Percentiles rank a stretch among this genome's conserved stretches.
These are phyloP conservation scores for Phytophthora macrochlamydospora DNA, from an alignment of 352 stramenopile species.

Conservation along the genomic window DNA sequence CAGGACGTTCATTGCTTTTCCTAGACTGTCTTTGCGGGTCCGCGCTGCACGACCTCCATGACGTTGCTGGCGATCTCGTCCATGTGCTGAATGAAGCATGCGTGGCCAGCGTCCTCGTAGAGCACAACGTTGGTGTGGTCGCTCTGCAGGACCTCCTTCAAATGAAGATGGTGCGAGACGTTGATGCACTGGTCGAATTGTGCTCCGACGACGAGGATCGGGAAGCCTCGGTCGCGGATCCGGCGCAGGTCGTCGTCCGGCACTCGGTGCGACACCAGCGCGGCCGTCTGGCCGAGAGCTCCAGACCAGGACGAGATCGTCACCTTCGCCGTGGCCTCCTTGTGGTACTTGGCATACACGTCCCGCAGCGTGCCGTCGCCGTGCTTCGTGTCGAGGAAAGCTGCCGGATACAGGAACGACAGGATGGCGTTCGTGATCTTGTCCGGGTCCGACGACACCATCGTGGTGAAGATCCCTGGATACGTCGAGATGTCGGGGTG, in stretches of 20 bases:
- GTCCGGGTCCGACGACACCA: conserved; percentile 38
- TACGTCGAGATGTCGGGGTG: conserved; percentile 35
- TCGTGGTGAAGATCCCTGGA: conserved; percentile 39
- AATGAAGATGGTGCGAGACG: conserved; percentile 38
- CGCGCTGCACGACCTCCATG: conserved; percentile 23
- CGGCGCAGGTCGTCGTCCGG: conserved; percentile 40
- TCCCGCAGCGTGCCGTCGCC: conserved; percentile 40
- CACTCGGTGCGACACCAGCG: conserved; percentile 35
- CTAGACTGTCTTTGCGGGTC: no score
- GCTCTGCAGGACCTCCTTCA: conserved; percentile 34
- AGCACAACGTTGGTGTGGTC: conserved; percentile 47
- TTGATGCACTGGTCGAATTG: conserved; percentile 41
- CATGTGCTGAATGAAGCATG: conserved; percentile 46
- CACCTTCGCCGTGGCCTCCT: conserved; percentile 27
- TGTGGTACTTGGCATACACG: conserved; percentile 53
- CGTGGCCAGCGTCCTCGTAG: conserved; percentile 51
- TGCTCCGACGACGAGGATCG: conserved; percentile 51
- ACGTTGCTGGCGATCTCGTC: conserved; percentile 44
- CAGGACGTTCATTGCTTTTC: no score
- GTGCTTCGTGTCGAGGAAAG: conserved; percentile 39
- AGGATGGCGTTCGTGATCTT: conserved; percentile 52
- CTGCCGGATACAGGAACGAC: conserved; percentile 60
- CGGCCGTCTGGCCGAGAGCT: conserved; percentile 37
- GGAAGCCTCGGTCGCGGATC: conserved; percentile 46
- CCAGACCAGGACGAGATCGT: conserved; percentile 21